These are phyloP conservation scores for Ophiosphaerella herpotricha DNA, from an alignment of 2,329 filamentous ascomycete species.

Conservation along the genomic window DNA sequence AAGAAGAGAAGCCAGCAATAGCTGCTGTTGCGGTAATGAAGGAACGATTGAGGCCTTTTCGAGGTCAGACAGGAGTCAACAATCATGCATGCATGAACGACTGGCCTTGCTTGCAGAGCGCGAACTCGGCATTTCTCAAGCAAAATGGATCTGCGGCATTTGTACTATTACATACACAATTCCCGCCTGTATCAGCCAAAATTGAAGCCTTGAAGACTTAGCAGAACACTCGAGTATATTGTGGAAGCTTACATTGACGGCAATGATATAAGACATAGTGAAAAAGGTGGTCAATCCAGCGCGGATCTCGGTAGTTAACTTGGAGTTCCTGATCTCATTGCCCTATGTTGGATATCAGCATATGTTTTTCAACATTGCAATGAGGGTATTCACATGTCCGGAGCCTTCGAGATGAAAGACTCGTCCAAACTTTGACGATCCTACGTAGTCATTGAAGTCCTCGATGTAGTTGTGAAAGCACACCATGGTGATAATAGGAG, in stretches of 20 bases:
- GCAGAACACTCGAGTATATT: background rate
- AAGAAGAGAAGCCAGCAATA: constrained; percentile 75
- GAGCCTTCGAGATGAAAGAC: constrained; percentile 78
- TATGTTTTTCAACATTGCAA: background rate
- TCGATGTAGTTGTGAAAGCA: constrained; percentile 20
- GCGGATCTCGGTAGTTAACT: constrained; percentile 81
- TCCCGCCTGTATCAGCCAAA: constrained; percentile 67
- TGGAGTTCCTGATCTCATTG: constrained; percentile 72
- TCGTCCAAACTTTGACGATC: constrained; percentile 44
- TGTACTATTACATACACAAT: constrained; percentile 66
- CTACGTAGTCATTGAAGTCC: constrained; percentile 29
- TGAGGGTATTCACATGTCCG: constrained; percentile 69
- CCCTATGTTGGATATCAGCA: constrained; percentile 53
- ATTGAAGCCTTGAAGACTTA: constrained; percentile 37
- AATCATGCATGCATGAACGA: background rate
- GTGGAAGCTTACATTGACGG: constrained; percentile 30
- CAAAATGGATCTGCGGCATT: constrained; percentile 57
- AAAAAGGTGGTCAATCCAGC: constrained; percentile 75
- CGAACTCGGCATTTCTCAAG: constrained; percentile 60
- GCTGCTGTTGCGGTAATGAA: constrained; percentile 83
- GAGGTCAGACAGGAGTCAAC: constrained; percentile 1
- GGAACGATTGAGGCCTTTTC: constrained; percentile 68
- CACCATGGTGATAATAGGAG: constrained; percentile 26
- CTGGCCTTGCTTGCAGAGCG: constrained; percentile 57
- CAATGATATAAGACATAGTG: constrained; percentile 51